phyloP scores from a whole-genome alignment of 208 protist genomes.

The Crithidia expoeki region DNA sequence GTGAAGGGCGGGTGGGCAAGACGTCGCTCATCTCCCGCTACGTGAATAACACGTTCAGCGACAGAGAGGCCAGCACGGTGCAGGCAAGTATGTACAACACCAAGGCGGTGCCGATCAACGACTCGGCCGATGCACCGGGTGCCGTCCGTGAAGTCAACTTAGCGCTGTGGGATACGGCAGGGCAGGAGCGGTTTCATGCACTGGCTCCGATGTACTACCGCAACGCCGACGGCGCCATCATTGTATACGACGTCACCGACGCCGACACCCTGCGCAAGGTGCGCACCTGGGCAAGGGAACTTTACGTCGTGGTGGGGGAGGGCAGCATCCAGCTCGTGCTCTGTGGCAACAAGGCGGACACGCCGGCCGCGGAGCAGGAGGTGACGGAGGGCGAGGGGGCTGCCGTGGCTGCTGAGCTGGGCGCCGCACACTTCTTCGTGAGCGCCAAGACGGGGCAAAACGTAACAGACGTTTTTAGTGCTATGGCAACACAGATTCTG shows the following conservation, averaged over 20 bases:
- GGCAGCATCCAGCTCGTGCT: slow-evolving; percentile 90
- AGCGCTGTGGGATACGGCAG: slow-evolving; percentile 95
- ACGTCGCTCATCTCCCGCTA: slow-evolving; percentile 81
- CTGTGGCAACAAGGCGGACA: slow-evolving; percentile 95
- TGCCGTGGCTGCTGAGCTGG: slow-evolving; percentile 59
- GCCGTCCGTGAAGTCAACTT: slow-evolving; percentile 82
- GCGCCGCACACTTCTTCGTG: slow-evolving; percentile 67
- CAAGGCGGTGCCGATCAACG: slow-evolving; percentile 57
- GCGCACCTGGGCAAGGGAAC: slow-evolving; percentile 96
- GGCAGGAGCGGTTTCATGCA: slow-evolving; percentile 97
- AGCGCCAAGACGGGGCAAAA: slow-evolving; percentile 76
- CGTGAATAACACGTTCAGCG: slow-evolving; percentile 70
- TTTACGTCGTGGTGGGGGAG: slow-evolving; percentile 90
- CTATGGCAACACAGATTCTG: slow-evolving; percentile 58
- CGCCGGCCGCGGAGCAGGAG: slow-evolving; percentile 62
- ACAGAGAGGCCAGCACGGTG: slow-evolving; percentile 62
- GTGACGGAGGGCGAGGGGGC: slow-evolving; percentile 72
- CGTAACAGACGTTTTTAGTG: slow-evolving; percentile 71
- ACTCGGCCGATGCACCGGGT: slow-evolving; percentile 13
- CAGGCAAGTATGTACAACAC: slow-evolving; percentile 73
- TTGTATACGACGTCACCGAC: slow-evolving; percentile 97
- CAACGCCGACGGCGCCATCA: slow-evolving; percentile 83
- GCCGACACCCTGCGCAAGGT: slow-evolving; percentile 91
- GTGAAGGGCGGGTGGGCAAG: slow-evolving; percentile 88
- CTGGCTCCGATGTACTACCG: slow-evolving; percentile 90